Conservation (phyloP, 2,329 filamentous ascomycete genomes). For the Graphilbum fragrans region DNA sequence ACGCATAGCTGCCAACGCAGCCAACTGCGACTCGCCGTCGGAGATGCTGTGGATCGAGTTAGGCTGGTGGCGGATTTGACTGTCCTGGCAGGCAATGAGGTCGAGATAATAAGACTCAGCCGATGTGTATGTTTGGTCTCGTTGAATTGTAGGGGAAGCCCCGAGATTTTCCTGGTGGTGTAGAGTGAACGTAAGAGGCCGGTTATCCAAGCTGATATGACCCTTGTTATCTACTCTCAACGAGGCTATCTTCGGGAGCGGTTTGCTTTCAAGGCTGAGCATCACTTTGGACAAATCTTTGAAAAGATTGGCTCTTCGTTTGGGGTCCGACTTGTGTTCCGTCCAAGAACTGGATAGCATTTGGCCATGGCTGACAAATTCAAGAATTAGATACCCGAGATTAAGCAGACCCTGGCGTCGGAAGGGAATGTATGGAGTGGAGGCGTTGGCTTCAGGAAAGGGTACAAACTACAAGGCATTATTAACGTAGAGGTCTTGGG, state of each 20-base stretch:
- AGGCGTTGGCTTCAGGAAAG: background rate
- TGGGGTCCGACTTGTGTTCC: no score
- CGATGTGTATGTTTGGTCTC: conserved; percentile 17
- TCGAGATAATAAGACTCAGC: conserved; percentile 16
- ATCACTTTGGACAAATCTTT: conserved; percentile 7
- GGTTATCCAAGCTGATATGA: conserved; percentile 4
- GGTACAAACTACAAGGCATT: background rate
- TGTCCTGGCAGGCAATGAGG: conserved; percentile 15
- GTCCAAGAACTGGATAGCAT: no score
- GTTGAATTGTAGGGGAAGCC: conserved; percentile 15
- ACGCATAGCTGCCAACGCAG: conserved; percentile 11
- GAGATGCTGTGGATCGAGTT: conserved; percentile 12
- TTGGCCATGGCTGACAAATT: no score
- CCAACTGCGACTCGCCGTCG: conserved; percentile 14
- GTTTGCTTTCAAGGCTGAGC: conserved; percentile 16
- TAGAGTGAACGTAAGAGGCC: conserved; percentile 10
- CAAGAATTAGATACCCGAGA: no score
- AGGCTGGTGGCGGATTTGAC: conserved; percentile 14
- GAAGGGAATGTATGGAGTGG: background rate
- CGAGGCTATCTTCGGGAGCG: conserved; percentile 16
- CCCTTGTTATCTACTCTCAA: conserved; percentile 16
- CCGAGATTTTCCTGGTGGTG: conserved; percentile 19
- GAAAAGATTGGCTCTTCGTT: background rate
- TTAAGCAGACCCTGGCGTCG: background rate
- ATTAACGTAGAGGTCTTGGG: no score